phyloP scores from a whole-genome alignment of 345 rosid genomes.

The Populus deltoides region DNA sequence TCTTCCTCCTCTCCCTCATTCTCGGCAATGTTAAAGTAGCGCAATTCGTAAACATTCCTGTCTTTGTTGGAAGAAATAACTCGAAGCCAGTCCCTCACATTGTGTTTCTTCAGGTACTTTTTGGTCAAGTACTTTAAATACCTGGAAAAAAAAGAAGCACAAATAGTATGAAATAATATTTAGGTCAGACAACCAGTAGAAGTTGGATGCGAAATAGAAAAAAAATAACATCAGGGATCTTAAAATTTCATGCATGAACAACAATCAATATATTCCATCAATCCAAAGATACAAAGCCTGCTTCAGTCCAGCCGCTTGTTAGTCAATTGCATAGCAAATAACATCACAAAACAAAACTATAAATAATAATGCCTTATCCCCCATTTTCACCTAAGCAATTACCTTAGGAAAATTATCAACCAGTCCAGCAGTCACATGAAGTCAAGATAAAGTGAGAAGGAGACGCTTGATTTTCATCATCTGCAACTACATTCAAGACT shows the following conservation, averaged over 20 bases:
- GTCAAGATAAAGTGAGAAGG: no score
- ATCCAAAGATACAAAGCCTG: background rate
- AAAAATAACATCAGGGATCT: background rate
- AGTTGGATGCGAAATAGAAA: background rate
- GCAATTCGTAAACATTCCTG: conserved; percentile 27
- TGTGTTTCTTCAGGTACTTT: conserved; percentile 34
- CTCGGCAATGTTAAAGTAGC: conserved; percentile 31
- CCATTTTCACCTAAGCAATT: background rate
- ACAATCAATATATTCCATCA: background rate
- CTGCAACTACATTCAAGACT: background rate
- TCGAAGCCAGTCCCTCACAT: conserved; percentile 32
- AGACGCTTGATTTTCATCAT: background rate
- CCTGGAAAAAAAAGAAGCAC: background rate
- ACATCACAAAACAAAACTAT: background rate
- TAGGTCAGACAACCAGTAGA: background rate
- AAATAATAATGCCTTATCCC: background rate
- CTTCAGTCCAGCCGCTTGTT: background rate
- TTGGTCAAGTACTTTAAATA: conserved; percentile 33
- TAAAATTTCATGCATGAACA: background rate
- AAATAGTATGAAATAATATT: background rate
- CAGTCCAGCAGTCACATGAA: background rate
- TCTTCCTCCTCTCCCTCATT: conserved; percentile 32
- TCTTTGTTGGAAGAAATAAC: conserved; percentile 35
- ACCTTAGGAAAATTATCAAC: no score
- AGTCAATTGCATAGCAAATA: background rate